Evolutionary conservation across 2,329 filamentous ascomycete species (phyloP).

Genomic region (Ambrosiella xylebori): DNA sequence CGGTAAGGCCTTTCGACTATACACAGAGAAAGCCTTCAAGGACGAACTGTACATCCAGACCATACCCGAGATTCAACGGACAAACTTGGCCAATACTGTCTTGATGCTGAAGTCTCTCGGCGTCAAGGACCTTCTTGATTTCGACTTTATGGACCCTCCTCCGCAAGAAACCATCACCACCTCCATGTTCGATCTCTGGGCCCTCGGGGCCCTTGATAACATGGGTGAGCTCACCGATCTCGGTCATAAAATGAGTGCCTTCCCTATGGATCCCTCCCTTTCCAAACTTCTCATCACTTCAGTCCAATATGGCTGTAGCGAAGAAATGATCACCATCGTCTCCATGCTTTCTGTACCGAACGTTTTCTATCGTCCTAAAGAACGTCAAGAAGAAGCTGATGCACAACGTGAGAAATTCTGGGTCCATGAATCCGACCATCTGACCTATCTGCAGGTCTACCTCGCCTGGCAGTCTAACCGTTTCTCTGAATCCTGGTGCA

Average conservation of each 20-base stretch:
- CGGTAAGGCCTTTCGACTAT: conserved; percentile 86
- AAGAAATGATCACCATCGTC: conserved; percentile 97
- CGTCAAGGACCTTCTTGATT: conserved; percentile 84
- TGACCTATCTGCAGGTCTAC: conserved; percentile 91
- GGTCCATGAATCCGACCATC: conserved; percentile 90
- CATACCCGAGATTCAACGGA: conserved; percentile 93
- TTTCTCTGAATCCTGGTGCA: conserved; percentile 79
- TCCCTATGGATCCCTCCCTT: conserved; percentile 93
- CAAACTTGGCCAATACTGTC: conserved; percentile 88
- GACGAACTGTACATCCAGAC: conserved; percentile 95
- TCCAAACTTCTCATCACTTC: conserved; percentile 90
- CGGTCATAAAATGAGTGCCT: conserved; percentile 85
- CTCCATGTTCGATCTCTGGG: conserved; percentile 94
- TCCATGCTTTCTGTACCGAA: conserved; percentile 94
- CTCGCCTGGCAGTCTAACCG: conserved; percentile 88
- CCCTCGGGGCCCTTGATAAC: conserved; percentile 82
- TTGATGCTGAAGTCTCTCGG: conserved; percentile 86
- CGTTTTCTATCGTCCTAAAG: conserved; percentile 93
- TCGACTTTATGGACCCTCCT: conserved; percentile 98
- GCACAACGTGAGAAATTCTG: conserved; percentile 95
- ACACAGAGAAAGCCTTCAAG: conserved; percentile 84
- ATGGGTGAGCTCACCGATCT: conserved; percentile 78
- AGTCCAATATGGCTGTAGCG: conserved; percentile 76
- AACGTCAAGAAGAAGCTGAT: conserved; percentile 91
- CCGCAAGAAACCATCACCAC: conserved; percentile 96